Conservation (phyloP, 345 rosid genomes). For the Brassica nigra region DNA sequence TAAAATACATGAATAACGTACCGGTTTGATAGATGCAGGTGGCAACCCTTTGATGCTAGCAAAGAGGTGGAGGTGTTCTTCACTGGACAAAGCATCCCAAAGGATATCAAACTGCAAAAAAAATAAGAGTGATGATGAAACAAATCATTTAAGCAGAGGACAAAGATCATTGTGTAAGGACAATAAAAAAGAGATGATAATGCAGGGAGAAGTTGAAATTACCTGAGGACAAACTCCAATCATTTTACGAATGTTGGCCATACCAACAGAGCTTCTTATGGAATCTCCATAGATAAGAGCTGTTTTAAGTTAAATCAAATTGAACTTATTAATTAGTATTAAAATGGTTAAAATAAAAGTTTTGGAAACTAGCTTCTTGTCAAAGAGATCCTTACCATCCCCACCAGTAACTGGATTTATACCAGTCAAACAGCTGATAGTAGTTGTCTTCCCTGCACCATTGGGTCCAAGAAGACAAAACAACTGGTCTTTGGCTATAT, state of each 20-base stretch:
- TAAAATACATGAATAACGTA: conserved; percentile 34
- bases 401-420: conserved; percentile 74
- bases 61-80: conserved; percentile 83
- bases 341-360: neutral
- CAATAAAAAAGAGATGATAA: neutral
- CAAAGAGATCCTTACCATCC: conserved; percentile 57
- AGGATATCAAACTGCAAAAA: conserved; percentile 76
- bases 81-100: conserved; percentile 85
- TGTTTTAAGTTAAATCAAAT: conserved; percentile 40
- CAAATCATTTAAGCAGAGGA: conserved; percentile 9
- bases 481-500: conserved; percentile 74
- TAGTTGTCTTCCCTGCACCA: conserved; percentile 95
- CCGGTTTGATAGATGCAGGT: conserved; percentile 60
- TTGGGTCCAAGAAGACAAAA: conserved; percentile 98
- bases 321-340: neutral
- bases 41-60: conserved; percentile 84
- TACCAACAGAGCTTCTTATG: conserved; percentile 71
- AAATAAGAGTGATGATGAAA: conserved; percentile 8
- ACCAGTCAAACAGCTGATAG: conserved; percentile 82
- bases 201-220: conserved; percentile 3
- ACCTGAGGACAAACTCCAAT: conserved; percentile 99
- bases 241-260: conserved; percentile 75
- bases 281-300: conserved; percentile 76
- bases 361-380: neutral
- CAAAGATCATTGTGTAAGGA: neutral